Evolutionary conservation across 2,329 filamentous ascomycete genomes (phyloP).

Genomic region (Colletotrichum camelliae): DNA sequence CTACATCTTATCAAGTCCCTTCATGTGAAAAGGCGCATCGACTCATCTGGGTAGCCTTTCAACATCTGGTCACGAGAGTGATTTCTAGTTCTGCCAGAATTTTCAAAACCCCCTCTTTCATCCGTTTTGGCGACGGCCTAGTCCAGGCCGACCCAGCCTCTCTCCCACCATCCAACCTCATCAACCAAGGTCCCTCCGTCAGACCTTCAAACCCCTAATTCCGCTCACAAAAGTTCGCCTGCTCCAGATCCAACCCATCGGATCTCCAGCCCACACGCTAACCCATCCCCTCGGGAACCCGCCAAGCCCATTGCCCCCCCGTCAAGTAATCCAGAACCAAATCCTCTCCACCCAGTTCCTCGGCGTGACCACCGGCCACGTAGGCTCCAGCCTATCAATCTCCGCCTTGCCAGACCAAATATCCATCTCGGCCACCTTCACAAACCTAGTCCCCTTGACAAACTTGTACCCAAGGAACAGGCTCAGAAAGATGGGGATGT

Average conservation of each 20-base stretch:
- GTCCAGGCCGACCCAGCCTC: not conserved
- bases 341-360: constrained; percentile 43
- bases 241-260: not conserved
- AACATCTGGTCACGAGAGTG: not conserved
- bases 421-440: constrained; percentile 41
- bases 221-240: not conserved
- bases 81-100: not conserved
- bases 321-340: constrained; percentile 46
- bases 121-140: not conserved
- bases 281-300: not conserved
- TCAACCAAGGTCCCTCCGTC: not conserved
- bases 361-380: constrained; percentile 39
- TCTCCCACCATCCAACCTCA: constrained; percentile 23
- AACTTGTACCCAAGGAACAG: constrained; percentile 73
- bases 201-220: no score
- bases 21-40: not conserved
- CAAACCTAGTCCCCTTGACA: constrained; percentile 61
- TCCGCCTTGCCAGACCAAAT: constrained; percentile 46
- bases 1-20: not conserved
- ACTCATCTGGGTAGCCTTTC: not conserved
- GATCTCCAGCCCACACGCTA: not conserved
- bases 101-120: not conserved
- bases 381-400: constrained; percentile 40
- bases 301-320: not conserved
- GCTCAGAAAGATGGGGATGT: constrained; percentile 70